Evolutionary conservation across 2,329 filamentous ascomycete genomes (phyloP).

Genomic region (Colletotrichum sp.): DNA sequence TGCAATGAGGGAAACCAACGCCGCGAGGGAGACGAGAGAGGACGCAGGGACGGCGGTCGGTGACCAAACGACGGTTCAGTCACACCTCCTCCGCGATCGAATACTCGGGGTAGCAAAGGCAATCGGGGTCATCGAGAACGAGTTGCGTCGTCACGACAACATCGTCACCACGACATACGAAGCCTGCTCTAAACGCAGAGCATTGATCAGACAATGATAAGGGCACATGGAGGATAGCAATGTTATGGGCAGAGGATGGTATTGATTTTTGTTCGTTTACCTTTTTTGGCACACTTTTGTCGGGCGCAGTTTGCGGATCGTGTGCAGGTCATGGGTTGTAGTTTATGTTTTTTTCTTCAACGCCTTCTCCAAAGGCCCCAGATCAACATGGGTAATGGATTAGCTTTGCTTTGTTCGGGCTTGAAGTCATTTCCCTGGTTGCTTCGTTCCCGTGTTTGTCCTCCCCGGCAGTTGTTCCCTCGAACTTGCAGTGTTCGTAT

Average conservation of each 20-base stretch:
- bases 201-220: neutral
- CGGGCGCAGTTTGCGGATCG: neutral
- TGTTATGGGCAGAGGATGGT: neutral
- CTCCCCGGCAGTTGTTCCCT: neutral
- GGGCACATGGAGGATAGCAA: neutral
- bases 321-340: neutral
- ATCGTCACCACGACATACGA: neutral
- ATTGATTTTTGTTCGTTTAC: neutral
- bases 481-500: neutral
- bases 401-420: rapidly evolving
- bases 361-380: neutral
- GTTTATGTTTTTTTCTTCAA: neutral
- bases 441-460: neutral
- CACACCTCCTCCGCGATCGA: neutral
- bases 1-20: neutral
- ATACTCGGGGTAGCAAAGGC: neutral
- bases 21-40: neutral
- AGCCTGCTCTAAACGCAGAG: neutral
- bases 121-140: neutral
- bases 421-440: rapidly evolving
- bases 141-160: neutral
- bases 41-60: neutral
- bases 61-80: neutral
- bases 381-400: neutral
- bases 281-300: neutral